Conservation (phyloP, 2,329 filamentous ascomycete species). For the Alternaria longipes region DNA sequence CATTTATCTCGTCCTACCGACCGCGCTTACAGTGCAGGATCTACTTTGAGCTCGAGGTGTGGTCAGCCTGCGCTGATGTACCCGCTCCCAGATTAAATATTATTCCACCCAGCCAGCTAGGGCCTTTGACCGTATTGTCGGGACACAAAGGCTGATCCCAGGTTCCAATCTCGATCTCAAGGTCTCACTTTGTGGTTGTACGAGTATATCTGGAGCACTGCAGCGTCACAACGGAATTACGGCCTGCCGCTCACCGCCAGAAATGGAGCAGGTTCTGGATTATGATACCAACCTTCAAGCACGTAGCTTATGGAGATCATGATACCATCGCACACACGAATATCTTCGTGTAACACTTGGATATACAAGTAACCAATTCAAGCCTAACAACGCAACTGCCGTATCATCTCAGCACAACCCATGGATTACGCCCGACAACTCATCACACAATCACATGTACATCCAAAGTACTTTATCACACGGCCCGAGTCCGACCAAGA, state of each 20-base stretch:
- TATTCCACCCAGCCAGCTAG: slow-evolving; percentile 14
- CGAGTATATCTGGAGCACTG: slow-evolving; percentile 13
- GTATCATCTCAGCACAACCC: slow-evolving; percentile 20
- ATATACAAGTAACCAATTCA: neutral
- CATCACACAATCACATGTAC: slow-evolving; percentile 12
- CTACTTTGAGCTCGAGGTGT: slow-evolving; percentile 21
- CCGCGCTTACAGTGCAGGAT: slow-evolving; percentile 26
- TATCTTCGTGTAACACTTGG: neutral
- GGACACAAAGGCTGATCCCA: slow-evolving; percentile 20
- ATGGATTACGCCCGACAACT: slow-evolving; percentile 13
- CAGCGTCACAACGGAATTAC: neutral
- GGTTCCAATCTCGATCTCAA: slow-evolving; percentile 17
- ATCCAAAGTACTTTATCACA: slow-evolving; percentile 18
- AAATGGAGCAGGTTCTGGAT: slow-evolving; percentile 11
- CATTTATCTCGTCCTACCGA: slow-evolving; percentile 26
- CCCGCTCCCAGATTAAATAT: slow-evolving; percentile 26
- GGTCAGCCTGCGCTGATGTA: slow-evolving; percentile 37
- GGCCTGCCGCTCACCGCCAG: slow-evolving; percentile 18
- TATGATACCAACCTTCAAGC: neutral
- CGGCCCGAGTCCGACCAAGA: slow-evolving; percentile 17
- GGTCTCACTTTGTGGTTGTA: slow-evolving; percentile 19
- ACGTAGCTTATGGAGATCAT: slow-evolving; percentile 4
- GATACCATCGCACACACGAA: neutral
- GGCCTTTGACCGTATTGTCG: slow-evolving; percentile 18
- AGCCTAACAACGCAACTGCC: slow-evolving; percentile 12